Evolutionary conservation across 768 basidiomycete species (phyloP), one percentile per base, ranked within the genome.

Genomic region (Mycena amicta): DNA sequence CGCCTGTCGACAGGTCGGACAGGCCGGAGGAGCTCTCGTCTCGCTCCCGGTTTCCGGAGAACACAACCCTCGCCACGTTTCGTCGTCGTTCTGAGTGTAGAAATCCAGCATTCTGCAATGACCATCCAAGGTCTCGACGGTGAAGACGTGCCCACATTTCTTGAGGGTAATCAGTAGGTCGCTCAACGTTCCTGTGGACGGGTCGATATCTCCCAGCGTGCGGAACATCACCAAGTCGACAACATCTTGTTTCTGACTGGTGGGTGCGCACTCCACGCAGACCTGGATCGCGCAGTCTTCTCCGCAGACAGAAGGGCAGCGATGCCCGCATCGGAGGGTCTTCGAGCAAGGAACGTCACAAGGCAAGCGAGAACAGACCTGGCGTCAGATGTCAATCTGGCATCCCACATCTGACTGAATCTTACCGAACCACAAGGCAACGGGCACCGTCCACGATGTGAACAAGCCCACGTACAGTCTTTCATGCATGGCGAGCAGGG

Each of bases 301-400:
- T 5, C 88, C 87, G 54, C 88, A 89, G 1, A 90, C 87, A 55
- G 88, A 89, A 16, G 87, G 85, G 61, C 89, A 90, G 31, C 63
- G 74, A 67, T 89, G 88, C 11, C 87, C 86, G 66, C 89, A 90
- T 5, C 39, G 2, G 12, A 90, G 75, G 0, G 52, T n/a, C 13
- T 74, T 74, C 15, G 70, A 61, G 56, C 89, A 90, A 0, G 76
- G 79, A 46, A 68, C 53, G 58, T 90, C 83, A 60, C 88, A 89
- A 2, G 89, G 89, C 1, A 88, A 67, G 3, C 87, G 79, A 3
- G 81, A 74, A 67, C 89, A 91, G 22, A 86, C 76, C 88, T 89
- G 49, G 4, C 20, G 3, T 51, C n/a, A 26, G 27, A 28, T 26
- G 3, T 22, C 3, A 49, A 33, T 29, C 13, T n/a, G 29, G 39